A percentile compares a stretch with the other conserved stretches of the same genome.
phyloP scores from a whole-genome alignment of 139 green algal genomes.

The Auxenochlorella protothecoides region DNA sequence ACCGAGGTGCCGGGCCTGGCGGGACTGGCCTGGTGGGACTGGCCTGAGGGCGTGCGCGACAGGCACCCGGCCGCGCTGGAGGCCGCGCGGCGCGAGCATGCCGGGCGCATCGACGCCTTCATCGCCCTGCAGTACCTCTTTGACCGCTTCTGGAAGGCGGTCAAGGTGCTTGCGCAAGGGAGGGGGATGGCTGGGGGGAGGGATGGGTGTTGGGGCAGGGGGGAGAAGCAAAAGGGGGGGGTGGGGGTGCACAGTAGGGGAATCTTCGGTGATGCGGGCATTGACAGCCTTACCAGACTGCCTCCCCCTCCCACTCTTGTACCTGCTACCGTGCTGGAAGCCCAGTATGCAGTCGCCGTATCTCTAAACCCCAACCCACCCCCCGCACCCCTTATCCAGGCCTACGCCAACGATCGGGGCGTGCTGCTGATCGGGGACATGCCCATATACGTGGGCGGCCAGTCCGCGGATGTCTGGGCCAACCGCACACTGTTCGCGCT shows the following conservation, averaged over 20 bases:
- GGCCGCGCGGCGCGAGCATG: constrained; percentile 31
- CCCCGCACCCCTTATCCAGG: constrained; percentile 23
- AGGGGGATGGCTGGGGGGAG: no score
- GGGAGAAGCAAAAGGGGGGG: no score
- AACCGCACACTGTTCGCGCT: constrained; percentile 72
- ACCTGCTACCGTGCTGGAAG: no score
- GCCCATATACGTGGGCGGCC: constrained; percentile 94
- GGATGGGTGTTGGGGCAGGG: no score
- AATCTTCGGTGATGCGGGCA: no score
- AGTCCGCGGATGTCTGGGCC: constrained; percentile 92
- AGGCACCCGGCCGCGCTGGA: constrained; percentile 22
- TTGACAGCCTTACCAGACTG: no score
- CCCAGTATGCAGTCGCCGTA: no score
- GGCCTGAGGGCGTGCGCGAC: constrained; percentile 57
- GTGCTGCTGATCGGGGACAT: constrained; percentile 94
- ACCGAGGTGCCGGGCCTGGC: constrained; percentile 27
- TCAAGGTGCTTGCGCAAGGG: constrained; percentile 39
- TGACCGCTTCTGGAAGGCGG: constrained; percentile 79
- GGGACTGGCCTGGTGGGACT: constrained; percentile 82
- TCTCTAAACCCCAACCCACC: not conserved
- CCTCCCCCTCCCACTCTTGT: no score
- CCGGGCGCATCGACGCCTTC: constrained; percentile 72
- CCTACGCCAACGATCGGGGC: constrained; percentile 76
- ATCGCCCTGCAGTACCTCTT: constrained; percentile 91
- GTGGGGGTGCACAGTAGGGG: no score